Evolutionary conservation across 2,329 filamentous ascomycete species (phyloP).

Genomic region (Coniochaeta prunicola): DNA sequence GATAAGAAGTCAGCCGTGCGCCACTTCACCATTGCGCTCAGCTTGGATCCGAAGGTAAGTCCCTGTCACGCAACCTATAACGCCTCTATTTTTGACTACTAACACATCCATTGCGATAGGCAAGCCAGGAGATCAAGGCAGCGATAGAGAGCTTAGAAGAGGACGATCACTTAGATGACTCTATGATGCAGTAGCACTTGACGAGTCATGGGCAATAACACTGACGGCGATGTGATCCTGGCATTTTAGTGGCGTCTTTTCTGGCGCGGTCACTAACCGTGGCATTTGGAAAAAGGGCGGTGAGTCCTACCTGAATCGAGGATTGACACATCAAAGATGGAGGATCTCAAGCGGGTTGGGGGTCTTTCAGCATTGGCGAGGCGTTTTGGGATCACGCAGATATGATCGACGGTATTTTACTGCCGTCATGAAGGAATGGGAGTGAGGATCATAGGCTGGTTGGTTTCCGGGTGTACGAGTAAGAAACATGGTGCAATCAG

Average conservation of each 20-base stretch:
- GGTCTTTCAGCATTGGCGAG: not conserved
- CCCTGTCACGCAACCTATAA: not conserved
- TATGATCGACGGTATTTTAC: not conserved
- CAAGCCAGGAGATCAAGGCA: slow-evolving; percentile 90
- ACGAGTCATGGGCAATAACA: not conserved
- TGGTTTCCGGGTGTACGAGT: not conserved
- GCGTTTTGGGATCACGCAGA: not conserved
- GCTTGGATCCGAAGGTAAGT: slow-evolving; percentile 89
- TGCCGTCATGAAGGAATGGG: not conserved
- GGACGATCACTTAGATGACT: slow-evolving; percentile 63
- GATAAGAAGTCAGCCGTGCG: slow-evolving; percentile 76
- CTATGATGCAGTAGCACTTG: slow-evolving; percentile 47
- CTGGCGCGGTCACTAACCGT: not conserved
- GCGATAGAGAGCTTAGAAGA: slow-evolving; percentile 89
- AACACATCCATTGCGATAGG: slow-evolving; percentile 40
- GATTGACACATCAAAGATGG: not conserved
- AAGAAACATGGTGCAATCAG: not conserved
- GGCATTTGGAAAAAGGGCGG: not conserved
- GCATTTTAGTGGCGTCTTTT: not conserved
- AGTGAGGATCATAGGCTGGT: not conserved
- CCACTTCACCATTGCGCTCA: slow-evolving; percentile 90
- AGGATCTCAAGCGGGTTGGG: not conserved
- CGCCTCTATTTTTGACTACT: slow-evolving; percentile 14
- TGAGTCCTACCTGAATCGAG: not conserved
- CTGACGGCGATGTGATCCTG: not conserved